Percentiles rank a stretch among this genome's conserved stretches.
Conservation (phyloP, 139 green algal species). For the Chlorella sp. region DNA sequence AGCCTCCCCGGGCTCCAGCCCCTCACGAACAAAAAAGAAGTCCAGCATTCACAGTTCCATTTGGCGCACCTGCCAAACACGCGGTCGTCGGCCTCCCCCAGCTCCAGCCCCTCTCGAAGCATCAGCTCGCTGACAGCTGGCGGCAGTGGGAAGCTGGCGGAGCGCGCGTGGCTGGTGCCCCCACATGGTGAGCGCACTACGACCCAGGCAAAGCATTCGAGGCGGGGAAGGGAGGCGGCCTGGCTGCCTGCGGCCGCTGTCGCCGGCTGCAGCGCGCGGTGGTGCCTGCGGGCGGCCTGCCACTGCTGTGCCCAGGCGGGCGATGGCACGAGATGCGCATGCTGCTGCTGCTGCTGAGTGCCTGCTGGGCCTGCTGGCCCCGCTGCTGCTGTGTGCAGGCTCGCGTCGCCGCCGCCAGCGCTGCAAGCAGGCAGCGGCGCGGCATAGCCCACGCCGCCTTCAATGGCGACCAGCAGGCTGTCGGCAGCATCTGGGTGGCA, state of each 20-base stretch:
- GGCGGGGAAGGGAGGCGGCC: not conserved
- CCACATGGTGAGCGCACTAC: slow-evolving; percentile 24
- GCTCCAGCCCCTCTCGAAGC: slow-evolving; percentile 45
- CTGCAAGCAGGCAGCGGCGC: not conserved
- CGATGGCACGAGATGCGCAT: no score
- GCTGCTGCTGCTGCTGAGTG: slow-evolving; percentile 5
- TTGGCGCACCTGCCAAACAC: slow-evolving; percentile 32
- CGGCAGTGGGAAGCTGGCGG: slow-evolving; percentile 42
- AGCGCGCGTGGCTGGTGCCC: not conserved
- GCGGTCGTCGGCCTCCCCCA: slow-evolving; percentile 47
- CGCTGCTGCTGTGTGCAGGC: not conserved
- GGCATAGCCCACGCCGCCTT: slow-evolving; percentile 45
- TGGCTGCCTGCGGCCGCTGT: slow-evolving; percentile 24
- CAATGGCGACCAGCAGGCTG: slow-evolving; percentile 37
- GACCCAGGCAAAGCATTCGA: slow-evolving; percentile 32
- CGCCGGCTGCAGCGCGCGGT: not conserved
- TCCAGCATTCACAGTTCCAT: not conserved
- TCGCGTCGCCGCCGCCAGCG: not conserved
- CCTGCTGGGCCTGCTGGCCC: not conserved
- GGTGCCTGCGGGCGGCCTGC: not conserved
- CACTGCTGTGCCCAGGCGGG: not conserved
- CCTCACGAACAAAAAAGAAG: no score
- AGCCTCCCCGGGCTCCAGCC: no score
- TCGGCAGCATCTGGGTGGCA: not conserved
- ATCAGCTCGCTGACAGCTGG: slow-evolving; percentile 28